Base-by-base conservation (phyloP, 2,329 filamentous ascomycete genomes). In the Pyrenochaeta sp. region DNA sequence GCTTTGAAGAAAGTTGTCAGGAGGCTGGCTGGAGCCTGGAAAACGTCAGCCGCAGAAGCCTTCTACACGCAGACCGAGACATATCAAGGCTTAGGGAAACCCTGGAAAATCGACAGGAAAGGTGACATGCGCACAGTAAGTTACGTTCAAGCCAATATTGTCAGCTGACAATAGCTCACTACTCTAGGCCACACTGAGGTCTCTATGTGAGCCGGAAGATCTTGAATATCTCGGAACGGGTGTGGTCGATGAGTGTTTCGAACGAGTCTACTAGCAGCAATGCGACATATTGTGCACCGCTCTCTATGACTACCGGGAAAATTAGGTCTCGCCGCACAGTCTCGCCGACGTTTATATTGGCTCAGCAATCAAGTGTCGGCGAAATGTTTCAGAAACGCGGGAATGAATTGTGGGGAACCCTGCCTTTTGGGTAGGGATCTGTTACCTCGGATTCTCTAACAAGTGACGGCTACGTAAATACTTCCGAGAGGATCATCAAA, bases 41-140 rank as follows among this genome's bases (percentile, higher is more conserved):
- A 57, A 15, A 34, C 52, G 6, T 46, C 49, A 1, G 27, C 56
- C 0, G 43, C 55, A 0, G 62, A 62, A 10, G 50, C 61, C 2
- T 68, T 72, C 39, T 70, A 69, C 34, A 59, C 58, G 12, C 71
- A 74, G 37, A 54, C 67, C 5, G 73, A 75, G 52, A 58, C 45
- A n/a, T 59, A 54, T 32, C 54, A 55, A 32, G 30, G 30, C 25
- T 46, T 44, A 27, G 48, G 44, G 9, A 56, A 39, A 22, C 52
- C 28, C 37, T 71, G 68, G 64, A 54, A 60, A 19, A 43, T 68
- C 12, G 48, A 59, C 32, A 64, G 63, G n/a, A 61, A 60, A 24
- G 65, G 58, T 1, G 61, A 67, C 36, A 59, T 59, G 65, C 56
- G 36, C 30, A 64, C 63, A 32, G 65, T 67, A 57, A 64, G 63